Evolutionary conservation across 2,329 filamentous ascomycete species (phyloP), one percentile per base, ranked within the genome.

Genomic region (Didymella segeticola): DNA sequence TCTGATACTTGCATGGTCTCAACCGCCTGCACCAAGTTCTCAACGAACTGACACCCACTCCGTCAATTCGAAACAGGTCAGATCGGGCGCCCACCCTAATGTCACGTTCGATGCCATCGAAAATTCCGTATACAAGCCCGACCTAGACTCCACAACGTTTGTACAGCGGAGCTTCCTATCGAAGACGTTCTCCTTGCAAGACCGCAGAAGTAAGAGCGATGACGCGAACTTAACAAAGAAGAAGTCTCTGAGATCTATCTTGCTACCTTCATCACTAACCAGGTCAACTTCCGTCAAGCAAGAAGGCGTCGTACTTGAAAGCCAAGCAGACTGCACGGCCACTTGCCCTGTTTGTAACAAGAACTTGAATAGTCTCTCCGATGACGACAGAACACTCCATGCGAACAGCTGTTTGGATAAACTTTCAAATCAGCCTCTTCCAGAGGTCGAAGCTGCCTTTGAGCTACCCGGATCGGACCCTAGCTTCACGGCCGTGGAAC

Each of bases 91-190:
- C 17, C 30, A 38, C 23, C 23, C 43, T 12, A 47, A 26, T 20
- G 50, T 53, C 4, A 53, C 43, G 4, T 53, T 47, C 6, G 50
- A 53, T 22, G 12, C 37, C 5, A 53, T 53, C 11, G 50, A 47
- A 37, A 43, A 9, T 19, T 47, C 50, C 1, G n/a, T 47, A 5
- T 17, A 37, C 12, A 19, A 26, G 11, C 25, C 50, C 8, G 37
- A 38, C 2, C 30, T 20, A 2, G 50, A 53, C 5, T 12, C 37
- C 14, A 19, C 23, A 6, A 31, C n/a, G 15, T 15, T 30, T 17
- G 17, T 31, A 31, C 37, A 36, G 8, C 31, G 20, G 25, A n/a
- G 37, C 17, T 47, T 53, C 7, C 38, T 47, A 11, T 31, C 31
- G 7, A 53, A 53, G n/a, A 47, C 50, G 2, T 43, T 53, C 4